These are phyloP conservation scores for Boletus tylopilopsis DNA, from an alignment of 768 basidiomycete species.

Conservation along the genomic window DNA sequence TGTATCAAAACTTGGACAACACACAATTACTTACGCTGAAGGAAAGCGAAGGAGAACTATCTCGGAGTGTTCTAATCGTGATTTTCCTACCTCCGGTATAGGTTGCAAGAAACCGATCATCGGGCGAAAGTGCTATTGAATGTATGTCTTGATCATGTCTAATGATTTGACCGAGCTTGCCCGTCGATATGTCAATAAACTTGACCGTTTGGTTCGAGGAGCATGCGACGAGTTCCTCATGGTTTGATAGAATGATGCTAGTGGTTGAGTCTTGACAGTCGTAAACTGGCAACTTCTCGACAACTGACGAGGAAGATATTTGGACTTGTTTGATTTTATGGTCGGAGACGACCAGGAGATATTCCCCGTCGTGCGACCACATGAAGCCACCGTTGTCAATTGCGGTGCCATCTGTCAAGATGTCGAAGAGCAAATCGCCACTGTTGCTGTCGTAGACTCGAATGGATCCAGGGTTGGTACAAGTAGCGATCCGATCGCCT, in stretches of 20 bases:
- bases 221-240: too few relatives aligned
- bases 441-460: not conserved
- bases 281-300: not conserved
- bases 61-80: not conserved
- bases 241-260: not conserved
- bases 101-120: not conserved
- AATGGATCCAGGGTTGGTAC: not conserved
- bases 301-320: not conserved
- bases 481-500: not conserved
- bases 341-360: not conserved
- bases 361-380: not conserved
- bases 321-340: not conserved
- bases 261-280: not conserved
- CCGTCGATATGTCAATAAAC: not conserved
- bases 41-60: too few relatives aligned
- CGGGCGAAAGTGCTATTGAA: not conserved
- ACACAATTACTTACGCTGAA: too few relatives aligned
- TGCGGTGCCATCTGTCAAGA: not conserved
- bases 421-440: not conserved
- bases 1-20: too few relatives aligned
- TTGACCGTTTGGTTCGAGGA: not conserved
- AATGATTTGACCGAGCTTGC: not conserved
- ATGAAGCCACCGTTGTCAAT: not conserved
- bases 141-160: not conserved
- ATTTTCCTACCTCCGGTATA: not conserved